These are phyloP conservation scores for Suhomyces ambrosiae DNA, from an alignment of 1,139 yeast genomes.

Conservation along the genomic window DNA sequence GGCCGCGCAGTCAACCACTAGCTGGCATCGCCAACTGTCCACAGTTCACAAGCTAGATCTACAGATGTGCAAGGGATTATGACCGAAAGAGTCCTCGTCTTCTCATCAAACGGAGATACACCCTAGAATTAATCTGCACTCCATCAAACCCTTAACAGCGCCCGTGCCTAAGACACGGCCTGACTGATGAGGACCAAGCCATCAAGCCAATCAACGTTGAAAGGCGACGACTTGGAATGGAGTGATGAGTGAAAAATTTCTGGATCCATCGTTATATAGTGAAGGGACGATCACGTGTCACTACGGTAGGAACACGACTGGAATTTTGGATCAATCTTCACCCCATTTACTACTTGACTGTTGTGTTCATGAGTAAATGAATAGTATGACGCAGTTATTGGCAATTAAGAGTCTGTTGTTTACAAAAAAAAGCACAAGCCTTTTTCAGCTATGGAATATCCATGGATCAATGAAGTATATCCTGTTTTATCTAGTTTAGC, in stretches of 20 bases:
- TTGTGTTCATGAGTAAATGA: too few species aligned
- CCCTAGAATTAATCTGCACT: slow-evolving; percentile 36
- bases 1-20: too few species aligned
- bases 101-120: slow-evolving; percentile 54
- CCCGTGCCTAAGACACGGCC: slow-evolving; percentile 14
- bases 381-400: too few species aligned
- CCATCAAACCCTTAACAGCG: slow-evolving; percentile 19
- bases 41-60: not conserved
- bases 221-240: slow-evolving; percentile 44
- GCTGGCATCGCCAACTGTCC: too few species aligned
- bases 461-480: too few species aligned
- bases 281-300: not conserved
- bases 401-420: too few species aligned
- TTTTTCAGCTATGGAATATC: too few species aligned
- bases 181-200: slow-evolving; percentile 25
- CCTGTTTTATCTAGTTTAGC: too few species aligned
- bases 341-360: too few species aligned
- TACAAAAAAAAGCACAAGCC: too few species aligned
- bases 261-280: too few species aligned
- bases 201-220: slow-evolving; percentile 33
- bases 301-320: not conserved
- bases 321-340: too few species aligned
- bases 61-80: slow-evolving; percentile 43
- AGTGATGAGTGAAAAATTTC: slow-evolving; percentile 7
- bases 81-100: slow-evolving; percentile 48